A percentile compares a stretch with the other conserved stretches of the same genome.
phyloP scores from a whole-genome alignment of 1,284 basidiomycete species.

The Fomitopsis schrenkii region DNA sequence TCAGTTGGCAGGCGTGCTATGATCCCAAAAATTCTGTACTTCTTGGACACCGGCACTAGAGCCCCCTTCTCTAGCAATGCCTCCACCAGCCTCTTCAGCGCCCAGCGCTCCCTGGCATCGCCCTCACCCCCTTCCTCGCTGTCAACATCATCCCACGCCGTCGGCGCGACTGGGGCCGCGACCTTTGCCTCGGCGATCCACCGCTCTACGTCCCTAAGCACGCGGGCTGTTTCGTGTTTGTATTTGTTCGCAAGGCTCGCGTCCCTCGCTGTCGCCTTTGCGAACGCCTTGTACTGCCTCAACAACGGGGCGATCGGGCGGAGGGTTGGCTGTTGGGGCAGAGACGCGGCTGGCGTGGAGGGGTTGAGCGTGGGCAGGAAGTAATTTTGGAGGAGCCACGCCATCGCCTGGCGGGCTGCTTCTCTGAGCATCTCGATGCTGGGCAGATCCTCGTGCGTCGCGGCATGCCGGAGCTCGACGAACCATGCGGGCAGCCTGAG shows the following conservation, averaged over 20 bases:
- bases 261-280: slow-evolving; percentile 60
- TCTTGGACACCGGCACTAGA: slow-evolving; percentile 77
- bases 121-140: slow-evolving; percentile 35
- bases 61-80: slow-evolving; percentile 57
- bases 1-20: slow-evolving; percentile 7
- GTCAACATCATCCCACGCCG: slow-evolving; percentile 38
- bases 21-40: slow-evolving; percentile 40
- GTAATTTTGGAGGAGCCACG: slow-evolving; percentile 80
- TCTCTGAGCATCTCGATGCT: slow-evolving; percentile 78
- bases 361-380: slow-evolving; percentile 73
- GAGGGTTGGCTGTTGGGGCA: slow-evolving; percentile 24
- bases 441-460: slow-evolving; percentile 95
- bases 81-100: slow-evolving; percentile 66
- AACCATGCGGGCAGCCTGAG: slow-evolving; percentile 86
- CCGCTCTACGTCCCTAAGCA: slow-evolving; percentile 57
- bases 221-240: slow-evolving; percentile 43
- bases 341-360: slow-evolving; percentile 28
- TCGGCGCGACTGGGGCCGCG: slow-evolving; percentile 38
- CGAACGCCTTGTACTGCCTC: slow-evolving; percentile 63
- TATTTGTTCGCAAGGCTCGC: slow-evolving; percentile 51
- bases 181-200: slow-evolving; percentile 75
- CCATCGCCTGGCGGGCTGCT: slow-evolving; percentile 70
- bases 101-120: slow-evolving; percentile 55
- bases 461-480: slow-evolving; percentile 92
- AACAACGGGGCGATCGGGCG: slow-evolving; percentile 57